phyloP scores from a whole-genome alignment of 495 filamentous ascomycete species.

The Geopyxis carbonaria region DNA sequence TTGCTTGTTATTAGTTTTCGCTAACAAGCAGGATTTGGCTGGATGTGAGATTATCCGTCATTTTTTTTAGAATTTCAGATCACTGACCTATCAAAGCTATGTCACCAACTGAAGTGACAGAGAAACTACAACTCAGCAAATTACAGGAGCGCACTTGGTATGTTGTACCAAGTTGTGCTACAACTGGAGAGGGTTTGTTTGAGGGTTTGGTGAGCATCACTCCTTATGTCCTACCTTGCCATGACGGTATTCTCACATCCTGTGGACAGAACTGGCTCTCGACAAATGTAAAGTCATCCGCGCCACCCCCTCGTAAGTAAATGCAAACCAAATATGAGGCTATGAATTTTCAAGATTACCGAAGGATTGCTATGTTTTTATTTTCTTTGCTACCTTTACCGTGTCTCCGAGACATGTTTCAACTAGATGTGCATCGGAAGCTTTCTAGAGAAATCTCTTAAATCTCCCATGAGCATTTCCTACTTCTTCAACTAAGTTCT shows the following conservation, averaged over 20 bases:
- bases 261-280: conserved; percentile 66
- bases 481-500: conserved; percentile 28
- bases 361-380: no score
- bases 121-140: conserved; percentile 64
- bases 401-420: conserved; percentile 5
- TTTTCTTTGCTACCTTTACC: conserved; percentile 18
- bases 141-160: conserved; percentile 90
- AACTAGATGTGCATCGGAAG: conserved; percentile 11
- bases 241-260: not conserved
- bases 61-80: conserved; percentile 1
- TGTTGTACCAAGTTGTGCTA: conserved; percentile 89
- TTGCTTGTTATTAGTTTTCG: conserved; percentile 80
- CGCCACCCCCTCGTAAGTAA: conserved; percentile 32
- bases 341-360: conserved; percentile 22
- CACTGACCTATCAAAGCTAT: conserved; percentile 41
- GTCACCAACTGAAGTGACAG: conserved; percentile 71
- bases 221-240: not conserved
- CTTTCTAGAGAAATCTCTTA: conserved; percentile 10
- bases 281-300: conserved; percentile 72
- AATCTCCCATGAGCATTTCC: conserved; percentile 11
- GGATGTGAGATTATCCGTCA: conserved; percentile 45
- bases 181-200: conserved; percentile 80
- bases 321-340: no score
- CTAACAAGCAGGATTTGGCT: conserved; percentile 89
- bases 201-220: conserved; percentile 60